A percentile compares a stretch with the other conserved stretches of the same genome.
Evolutionary conservation across 441 rosid genomes (phyloP).

Genomic region (Omphalea diandra): DNA sequence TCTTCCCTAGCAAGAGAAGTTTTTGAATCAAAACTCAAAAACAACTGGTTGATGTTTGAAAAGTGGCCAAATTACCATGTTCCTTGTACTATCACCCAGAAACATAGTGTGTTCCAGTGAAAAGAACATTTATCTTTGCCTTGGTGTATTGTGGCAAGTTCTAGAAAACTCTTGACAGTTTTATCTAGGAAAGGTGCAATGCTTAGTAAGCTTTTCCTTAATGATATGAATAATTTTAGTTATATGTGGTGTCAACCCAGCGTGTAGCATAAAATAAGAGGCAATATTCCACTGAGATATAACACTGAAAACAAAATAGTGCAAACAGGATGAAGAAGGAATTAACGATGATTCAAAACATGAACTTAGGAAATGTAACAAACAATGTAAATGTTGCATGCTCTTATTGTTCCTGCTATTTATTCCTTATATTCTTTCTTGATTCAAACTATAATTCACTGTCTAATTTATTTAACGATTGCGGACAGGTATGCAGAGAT

Average conservation of each 20-base stretch:
- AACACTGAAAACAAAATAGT: background rate
- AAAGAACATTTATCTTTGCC: background rate
- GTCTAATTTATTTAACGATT: conserved; percentile 18
- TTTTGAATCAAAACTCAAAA: background rate
- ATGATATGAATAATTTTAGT: background rate
- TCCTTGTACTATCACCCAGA: background rate
- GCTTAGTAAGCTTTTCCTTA: background rate
- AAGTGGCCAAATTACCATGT: background rate
- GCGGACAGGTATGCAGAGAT: conserved; percentile 66
- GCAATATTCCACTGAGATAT: background rate
- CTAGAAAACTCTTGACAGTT: background rate
- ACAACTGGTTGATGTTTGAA: background rate
- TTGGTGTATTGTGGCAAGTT: background rate
- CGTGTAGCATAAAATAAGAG: background rate
- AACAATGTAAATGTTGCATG: no score
- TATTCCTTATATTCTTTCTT: background rate
- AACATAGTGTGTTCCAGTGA: background rate
- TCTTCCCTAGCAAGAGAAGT: background rate
- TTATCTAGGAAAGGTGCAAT: background rate
- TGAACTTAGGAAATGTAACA: background rate
- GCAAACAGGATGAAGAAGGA: background rate
- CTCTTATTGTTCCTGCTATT: no score
- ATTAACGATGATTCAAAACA: background rate
- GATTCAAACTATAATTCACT: conserved; percentile 6
- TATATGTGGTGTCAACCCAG: background rate